Evolutionary conservation across 116 monocot genomes (phyloP).

Genomic region (Posidonia oceanica): DNA sequence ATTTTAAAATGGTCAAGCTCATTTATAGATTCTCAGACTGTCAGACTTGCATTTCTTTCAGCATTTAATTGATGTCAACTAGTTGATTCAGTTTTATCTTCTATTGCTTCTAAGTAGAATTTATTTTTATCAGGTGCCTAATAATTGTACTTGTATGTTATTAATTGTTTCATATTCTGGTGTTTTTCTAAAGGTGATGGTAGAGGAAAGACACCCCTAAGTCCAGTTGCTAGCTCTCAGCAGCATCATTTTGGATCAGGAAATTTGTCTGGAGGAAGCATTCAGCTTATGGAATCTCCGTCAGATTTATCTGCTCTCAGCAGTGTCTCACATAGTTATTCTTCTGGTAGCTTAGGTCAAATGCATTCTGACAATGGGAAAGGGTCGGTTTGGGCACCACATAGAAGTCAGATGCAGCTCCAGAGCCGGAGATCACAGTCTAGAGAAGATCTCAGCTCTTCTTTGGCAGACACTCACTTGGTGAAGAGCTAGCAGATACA

Average conservation of each 20-base stretch:
- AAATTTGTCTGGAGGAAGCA: conserved; percentile 28
- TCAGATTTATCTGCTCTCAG: conserved; percentile 18
- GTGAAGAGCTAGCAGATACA: conserved; percentile 23
- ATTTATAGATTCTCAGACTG: too few species aligned
- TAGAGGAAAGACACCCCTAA: conserved; percentile 65
- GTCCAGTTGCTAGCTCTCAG: conserved; percentile 50
- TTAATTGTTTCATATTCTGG: background rate
- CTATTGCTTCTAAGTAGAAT: too few species aligned
- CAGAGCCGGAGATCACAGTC: conserved; percentile 88
- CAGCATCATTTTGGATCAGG: conserved; percentile 55
- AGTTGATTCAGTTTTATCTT: too few species aligned
- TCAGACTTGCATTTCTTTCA: too few species aligned
- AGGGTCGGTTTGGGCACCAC: conserved; percentile 44
- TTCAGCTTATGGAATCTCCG: conserved; percentile 45
- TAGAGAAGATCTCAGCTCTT: conserved; percentile 77
- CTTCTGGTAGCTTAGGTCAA: conserved; percentile 70
- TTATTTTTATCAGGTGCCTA: too few species aligned
- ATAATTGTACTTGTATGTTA: background rate
- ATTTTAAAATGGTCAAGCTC: too few species aligned
- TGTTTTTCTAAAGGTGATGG: conserved; percentile 41
- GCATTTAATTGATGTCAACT: too few species aligned
- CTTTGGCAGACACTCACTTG: conserved; percentile 55
- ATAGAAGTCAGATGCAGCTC: conserved; percentile 58
- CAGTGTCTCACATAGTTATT: conserved; percentile 65
- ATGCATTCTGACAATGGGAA: conserved; percentile 47